Evolutionary conservation across 148 eudicot genomes (phyloP).

Genomic region (Rhododendron kiyosumense): DNA sequence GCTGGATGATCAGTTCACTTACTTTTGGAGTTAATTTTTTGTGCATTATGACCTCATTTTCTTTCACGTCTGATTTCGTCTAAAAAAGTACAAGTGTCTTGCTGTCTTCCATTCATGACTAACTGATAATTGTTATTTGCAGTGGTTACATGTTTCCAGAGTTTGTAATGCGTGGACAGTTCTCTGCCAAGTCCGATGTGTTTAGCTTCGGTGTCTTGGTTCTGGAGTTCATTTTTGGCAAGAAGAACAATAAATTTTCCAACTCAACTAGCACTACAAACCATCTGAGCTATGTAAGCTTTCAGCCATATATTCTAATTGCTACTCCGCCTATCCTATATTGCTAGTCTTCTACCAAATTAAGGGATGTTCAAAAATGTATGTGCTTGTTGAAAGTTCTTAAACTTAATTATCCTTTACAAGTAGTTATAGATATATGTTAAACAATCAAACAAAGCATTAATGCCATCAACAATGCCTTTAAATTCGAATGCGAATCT

Average conservation of each 20-base stretch:
- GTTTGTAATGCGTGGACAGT: slow-evolving; percentile 37
- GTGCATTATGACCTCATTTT: not conserved
- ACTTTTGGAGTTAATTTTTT: not conserved
- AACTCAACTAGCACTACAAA: slow-evolving; percentile 4
- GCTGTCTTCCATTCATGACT: not conserved
- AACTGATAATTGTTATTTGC: not conserved
- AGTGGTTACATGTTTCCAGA: slow-evolving; percentile 72
- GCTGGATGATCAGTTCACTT: not conserved
- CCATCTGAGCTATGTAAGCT: slow-evolving; percentile 35
- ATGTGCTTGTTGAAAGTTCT: not conserved
- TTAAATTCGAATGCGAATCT: too few species aligned
- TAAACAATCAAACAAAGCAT: not conserved
- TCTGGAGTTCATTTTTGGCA: slow-evolving; percentile 45
- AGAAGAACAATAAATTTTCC: slow-evolving; percentile 13
- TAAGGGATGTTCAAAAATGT: not conserved
- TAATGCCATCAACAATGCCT: too few species aligned
- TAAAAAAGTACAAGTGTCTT: not conserved
- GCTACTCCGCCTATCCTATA: not conserved
- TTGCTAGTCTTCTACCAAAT: not conserved
- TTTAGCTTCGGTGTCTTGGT: slow-evolving; percentile 54
- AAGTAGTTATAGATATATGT: not conserved
- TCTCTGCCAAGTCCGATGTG: slow-evolving; percentile 49
- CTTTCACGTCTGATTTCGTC: not conserved
- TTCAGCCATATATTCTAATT: not conserved
- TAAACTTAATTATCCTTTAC: not conserved